Conservation (phyloP, 2,329 filamentous ascomycete species). For the Trichoderma sp. region DNA sequence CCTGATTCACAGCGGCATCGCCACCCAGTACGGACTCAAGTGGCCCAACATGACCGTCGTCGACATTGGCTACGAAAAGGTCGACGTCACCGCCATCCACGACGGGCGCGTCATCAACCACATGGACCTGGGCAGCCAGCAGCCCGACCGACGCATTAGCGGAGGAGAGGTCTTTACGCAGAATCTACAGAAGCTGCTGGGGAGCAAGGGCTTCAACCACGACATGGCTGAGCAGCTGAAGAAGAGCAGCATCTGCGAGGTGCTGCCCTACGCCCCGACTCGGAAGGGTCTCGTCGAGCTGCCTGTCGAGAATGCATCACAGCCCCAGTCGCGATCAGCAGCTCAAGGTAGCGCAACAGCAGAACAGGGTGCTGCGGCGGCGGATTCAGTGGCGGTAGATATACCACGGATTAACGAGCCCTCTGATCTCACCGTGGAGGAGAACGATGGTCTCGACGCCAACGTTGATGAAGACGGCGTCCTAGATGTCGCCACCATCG, state of each 20-base stretch:
- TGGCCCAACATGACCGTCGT: constrained; percentile 77
- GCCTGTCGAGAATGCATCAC: constrained; percentile 38
- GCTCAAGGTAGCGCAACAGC: background rate
- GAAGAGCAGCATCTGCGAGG: constrained; percentile 63
- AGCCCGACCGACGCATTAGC: constrained; percentile 49
- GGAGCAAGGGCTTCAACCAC: constrained; percentile 54
- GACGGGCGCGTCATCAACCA: constrained; percentile 73
- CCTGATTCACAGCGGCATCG: constrained; percentile 83
- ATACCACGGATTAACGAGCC: constrained; percentile 38
- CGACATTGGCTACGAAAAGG: constrained; percentile 88
- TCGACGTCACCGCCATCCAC: constrained; percentile 84
- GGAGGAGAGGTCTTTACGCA: constrained; percentile 87
- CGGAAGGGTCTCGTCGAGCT: constrained; percentile 47
- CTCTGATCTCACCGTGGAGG: constrained; percentile 39
- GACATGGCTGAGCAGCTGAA: constrained; percentile 71
- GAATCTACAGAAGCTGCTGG: constrained; percentile 64
- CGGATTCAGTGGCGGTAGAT: constrained; percentile 24
- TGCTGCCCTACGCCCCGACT: constrained; percentile 54
- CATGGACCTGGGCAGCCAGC: constrained; percentile 58
- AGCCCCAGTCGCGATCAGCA: background rate
- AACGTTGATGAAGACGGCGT: constrained; percentile 64
- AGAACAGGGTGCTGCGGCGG: background rate
- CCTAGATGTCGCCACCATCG: constrained; percentile 79
- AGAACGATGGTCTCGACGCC: constrained; percentile 6
- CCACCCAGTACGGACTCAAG: constrained; percentile 79